Percentiles rank a stretch among this genome's conserved stretches.
Evolutionary conservation across 1,284 basidiomycete genomes (phyloP).

Genomic region (Ceratorhiza oryzae-sativae): DNA sequence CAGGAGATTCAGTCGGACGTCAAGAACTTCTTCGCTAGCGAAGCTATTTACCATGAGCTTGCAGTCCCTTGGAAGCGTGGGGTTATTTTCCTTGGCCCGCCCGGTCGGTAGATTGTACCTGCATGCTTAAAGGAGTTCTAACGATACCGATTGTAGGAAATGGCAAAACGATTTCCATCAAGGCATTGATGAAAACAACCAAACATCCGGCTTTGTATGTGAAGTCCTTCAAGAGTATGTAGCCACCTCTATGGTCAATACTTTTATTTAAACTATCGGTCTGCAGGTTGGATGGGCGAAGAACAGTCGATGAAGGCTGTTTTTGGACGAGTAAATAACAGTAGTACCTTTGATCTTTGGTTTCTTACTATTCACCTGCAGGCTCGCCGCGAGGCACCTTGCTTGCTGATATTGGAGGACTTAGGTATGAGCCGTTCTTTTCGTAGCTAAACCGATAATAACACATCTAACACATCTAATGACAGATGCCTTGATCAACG

Average conservation of each 20-base stretch:
- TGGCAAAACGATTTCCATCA: slow-evolving; percentile 84
- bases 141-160: slow-evolving; percentile 61
- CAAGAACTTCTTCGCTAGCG: slow-evolving; percentile 76
- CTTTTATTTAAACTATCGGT: background rate
- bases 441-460: background rate
- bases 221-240: slow-evolving; percentile 57
- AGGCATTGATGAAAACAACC: slow-evolving; percentile 55
- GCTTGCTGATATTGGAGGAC: slow-evolving; percentile 80
- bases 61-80: slow-evolving; percentile 79
- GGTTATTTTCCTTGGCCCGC: slow-evolving; percentile 62
- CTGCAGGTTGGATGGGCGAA: slow-evolving; percentile 66
- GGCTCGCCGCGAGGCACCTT: slow-evolving; percentile 59
- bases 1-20: slow-evolving; percentile 67
- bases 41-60: slow-evolving; percentile 72
- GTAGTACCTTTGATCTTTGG: background rate
- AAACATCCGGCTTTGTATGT: slow-evolving; percentile 72
- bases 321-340: slow-evolving; percentile 67
- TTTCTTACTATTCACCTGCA: slow-evolving; percentile 40
- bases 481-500: slow-evolving; percentile 46
- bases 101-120: slow-evolving; percentile 54
- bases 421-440: slow-evolving; percentile 62
- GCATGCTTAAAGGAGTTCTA: background rate
- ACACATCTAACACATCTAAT: background rate
- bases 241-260: background rate
- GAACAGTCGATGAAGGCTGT: slow-evolving; percentile 68